Conservation (phyloP, 768 basidiomycete species). For the Lentinula guzmanii region DNA sequence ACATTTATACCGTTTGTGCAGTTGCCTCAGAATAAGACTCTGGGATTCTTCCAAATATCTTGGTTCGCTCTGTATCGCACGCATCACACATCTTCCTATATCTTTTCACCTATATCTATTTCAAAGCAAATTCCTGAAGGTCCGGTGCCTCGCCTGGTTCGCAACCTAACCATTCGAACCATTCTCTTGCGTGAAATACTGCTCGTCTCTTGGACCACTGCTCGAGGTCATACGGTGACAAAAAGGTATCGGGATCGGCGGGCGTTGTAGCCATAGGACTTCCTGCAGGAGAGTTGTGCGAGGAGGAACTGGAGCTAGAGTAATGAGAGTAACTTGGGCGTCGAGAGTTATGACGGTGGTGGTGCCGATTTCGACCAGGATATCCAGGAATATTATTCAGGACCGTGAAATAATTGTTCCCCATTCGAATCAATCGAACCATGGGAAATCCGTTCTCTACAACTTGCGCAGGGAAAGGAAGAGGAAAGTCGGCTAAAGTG, state of each 20-base stretch:
- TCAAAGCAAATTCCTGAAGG: conserved; percentile 10
- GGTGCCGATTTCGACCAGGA: background rate
- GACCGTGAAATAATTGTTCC: conserved; percentile 51
- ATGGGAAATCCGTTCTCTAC: conserved; percentile 59
- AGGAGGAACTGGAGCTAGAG: background rate
- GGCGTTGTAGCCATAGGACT: background rate
- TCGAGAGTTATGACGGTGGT: background rate
- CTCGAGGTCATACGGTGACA: conserved; percentile 30
- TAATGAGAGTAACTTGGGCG: background rate
- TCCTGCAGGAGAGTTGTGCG: background rate
- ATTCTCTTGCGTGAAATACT: conserved; percentile 48
- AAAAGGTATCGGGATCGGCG: background rate
- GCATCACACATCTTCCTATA: too few relatives aligned
- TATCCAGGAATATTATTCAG: conserved; percentile 10
- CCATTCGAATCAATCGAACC: conserved; percentile 50
- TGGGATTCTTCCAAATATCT: too few relatives aligned
- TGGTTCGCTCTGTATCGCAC: too few relatives aligned
- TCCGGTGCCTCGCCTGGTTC: conserved; percentile 33
- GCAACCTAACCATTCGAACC: conserved; percentile 63
- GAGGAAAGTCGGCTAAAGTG: conserved; percentile 43
- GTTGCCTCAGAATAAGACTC: too few relatives aligned
- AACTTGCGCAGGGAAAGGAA: conserved; percentile 30
- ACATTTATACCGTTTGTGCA: too few relatives aligned
- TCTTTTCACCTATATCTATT: background rate
- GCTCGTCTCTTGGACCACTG: conserved; percentile 52